These are phyloP conservation scores for Echinosophora koreensis DNA, from an alignment of 306 rosid genomes.

Conservation along the genomic window DNA sequence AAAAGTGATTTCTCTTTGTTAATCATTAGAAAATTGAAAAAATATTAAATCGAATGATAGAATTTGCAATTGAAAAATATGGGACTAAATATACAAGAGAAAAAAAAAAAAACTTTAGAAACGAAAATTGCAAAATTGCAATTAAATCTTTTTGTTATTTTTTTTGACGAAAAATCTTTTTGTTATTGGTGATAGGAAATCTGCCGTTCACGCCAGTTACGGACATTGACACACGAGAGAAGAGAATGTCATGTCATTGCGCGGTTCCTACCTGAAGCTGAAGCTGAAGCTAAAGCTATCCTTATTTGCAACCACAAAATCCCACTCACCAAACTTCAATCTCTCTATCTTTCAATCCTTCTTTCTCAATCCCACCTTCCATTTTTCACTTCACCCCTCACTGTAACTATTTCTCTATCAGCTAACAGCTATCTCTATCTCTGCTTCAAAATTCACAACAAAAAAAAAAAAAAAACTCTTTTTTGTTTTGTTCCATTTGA, in stretches of 20 bases:
- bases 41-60: no score
- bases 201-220: no score
- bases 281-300: background rate
- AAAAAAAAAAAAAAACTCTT: background rate
- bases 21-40: no score
- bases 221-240: no score
- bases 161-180: no score
- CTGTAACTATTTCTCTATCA: slow-evolving; percentile 13
- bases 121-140: no score
- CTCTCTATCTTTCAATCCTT: background rate
- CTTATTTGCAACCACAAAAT: background rate
- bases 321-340: background rate
- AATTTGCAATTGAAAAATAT: no score
- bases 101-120: no score
- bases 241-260: slow-evolving; percentile 2
- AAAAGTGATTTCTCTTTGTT: no score
- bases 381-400: slow-evolving; percentile 13
- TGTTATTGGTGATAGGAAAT: no score
- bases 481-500: background rate
- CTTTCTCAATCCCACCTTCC: slow-evolving; percentile 16
- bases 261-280: slow-evolving; percentile 1
- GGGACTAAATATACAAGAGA: no score
- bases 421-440: background rate
- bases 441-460: background rate
- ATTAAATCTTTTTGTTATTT: no score